These are phyloP conservation scores for Phytophthora ohioensis DNA, from an alignment of 352 stramenopile genomes.

Conservation along the genomic window DNA sequence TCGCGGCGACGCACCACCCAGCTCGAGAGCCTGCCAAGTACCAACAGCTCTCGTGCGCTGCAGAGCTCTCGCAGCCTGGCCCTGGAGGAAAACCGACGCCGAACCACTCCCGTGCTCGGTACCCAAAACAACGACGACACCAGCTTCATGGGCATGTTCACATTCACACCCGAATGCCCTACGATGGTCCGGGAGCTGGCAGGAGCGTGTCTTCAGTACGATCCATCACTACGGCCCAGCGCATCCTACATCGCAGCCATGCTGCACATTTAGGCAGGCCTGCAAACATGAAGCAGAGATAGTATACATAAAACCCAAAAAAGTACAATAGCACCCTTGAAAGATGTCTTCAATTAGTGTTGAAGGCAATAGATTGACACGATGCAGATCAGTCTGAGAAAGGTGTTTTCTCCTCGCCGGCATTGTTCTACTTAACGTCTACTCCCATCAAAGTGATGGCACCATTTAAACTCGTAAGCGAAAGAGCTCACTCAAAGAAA, in stretches of 20 bases:
- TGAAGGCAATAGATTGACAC: slow-evolving; percentile 14
- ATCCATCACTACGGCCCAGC: slow-evolving; percentile 74
- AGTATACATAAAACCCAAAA: slow-evolving; percentile 33
- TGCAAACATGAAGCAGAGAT: slow-evolving; percentile 18
- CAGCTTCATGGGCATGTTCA: slow-evolving; percentile 67
- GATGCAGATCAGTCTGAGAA: slow-evolving; percentile 15
- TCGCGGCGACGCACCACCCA: slow-evolving; percentile 44
- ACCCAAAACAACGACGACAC: slow-evolving; percentile 41
- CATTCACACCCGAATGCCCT: slow-evolving; percentile 76
- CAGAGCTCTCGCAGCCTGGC: slow-evolving; percentile 35
- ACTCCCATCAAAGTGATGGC: slow-evolving; percentile 23
- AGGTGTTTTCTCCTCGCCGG: slow-evolving; percentile 1
- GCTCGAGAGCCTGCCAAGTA: slow-evolving; percentile 34
- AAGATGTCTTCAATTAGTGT: not conserved
- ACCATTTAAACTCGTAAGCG: not conserved
- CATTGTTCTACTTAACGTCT: slow-evolving; percentile 14
- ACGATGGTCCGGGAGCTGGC: slow-evolving; percentile 65
- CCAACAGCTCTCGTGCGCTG: slow-evolving; percentile 23
- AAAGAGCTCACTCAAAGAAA: slow-evolving; percentile 12
- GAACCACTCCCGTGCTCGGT: slow-evolving; percentile 41
- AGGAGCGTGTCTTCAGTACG: slow-evolving; percentile 69
- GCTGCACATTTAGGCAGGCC: slow-evolving; percentile 51
- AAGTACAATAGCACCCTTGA: slow-evolving; percentile 37
- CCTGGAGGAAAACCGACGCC: slow-evolving; percentile 38
- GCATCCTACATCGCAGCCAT: slow-evolving; percentile 81